Conservation (phyloP, 768 basidiomycete genomes). For the Leccinum disarticulatum region DNA sequence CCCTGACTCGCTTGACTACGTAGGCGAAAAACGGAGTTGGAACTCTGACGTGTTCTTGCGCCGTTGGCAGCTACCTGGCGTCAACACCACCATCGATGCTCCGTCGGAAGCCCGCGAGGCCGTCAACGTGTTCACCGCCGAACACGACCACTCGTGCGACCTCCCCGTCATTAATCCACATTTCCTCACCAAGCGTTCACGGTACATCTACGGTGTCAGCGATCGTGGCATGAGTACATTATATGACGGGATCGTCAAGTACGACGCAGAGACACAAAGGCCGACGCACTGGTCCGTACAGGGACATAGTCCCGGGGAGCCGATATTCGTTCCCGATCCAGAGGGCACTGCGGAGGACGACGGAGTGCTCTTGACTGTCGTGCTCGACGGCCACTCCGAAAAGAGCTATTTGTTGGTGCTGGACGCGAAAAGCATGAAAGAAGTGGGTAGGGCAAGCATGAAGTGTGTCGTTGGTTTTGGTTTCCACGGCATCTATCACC, state of each 20-base stretch:
- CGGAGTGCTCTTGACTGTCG: conserved; percentile 39
- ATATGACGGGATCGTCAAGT: conserved; percentile 37
- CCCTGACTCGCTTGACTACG: conserved; percentile 26
- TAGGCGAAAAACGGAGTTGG: conserved; percentile 18
- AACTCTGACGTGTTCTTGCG: conserved; percentile 24
- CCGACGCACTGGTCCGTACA: conserved; percentile 29
- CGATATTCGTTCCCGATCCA: conserved; percentile 38
- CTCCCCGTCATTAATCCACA: conserved; percentile 37
- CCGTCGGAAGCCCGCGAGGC: conserved; percentile 20
- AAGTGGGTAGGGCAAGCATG: conserved; percentile 38
- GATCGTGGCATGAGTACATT: conserved; percentile 33
- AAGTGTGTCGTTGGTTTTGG: conserved; percentile 34
- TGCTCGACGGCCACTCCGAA: conserved; percentile 32
- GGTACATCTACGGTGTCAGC: conserved; percentile 34
- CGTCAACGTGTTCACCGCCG: conserved; percentile 20
- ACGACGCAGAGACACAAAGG: conserved; percentile 29
- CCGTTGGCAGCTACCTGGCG: conserved; percentile 33
- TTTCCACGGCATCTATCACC: conserved; percentile 35
- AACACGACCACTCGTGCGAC: conserved; percentile 33
- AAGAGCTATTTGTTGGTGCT: conserved; percentile 38
- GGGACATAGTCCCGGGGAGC: conserved; percentile 36
- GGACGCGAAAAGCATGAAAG: conserved; percentile 36
- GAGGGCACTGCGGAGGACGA: conserved; percentile 33
- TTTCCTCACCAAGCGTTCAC: conserved; percentile 32
- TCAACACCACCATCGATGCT: conserved; percentile 18